Evolutionary conservation across 208 protist species (phyloP), one percentile per base, ranked within the genome.

Genomic region (Leishmania turanica): DNA sequence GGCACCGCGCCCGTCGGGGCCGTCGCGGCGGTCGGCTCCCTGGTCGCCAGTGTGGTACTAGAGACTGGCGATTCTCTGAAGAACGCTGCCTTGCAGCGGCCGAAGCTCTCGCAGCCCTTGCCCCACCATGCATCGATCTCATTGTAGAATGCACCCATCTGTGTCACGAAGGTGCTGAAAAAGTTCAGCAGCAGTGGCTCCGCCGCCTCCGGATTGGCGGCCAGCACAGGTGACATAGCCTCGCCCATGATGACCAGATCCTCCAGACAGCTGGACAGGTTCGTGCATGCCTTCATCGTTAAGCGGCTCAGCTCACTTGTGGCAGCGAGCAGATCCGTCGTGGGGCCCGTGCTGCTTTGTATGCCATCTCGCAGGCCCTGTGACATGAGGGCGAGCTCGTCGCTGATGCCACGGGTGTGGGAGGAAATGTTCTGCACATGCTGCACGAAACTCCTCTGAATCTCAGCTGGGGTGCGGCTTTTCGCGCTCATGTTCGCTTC

Each of bases 191-290:
- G 83, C 40, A 97, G 85, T 64, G 87, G 80, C 31, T 84, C 74
- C 27, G 86, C 86, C 27, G 87, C 77, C 60, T 93, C 89, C 17
- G 88, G 88, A 47, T 84, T 89, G 34, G 66, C 85, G 58, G 87
- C 81, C 77, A 94, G 88, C 37, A 94, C 90, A 8, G 91, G 86
- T 45, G 76, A 69, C 89, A 94, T 93, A 9, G 93, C 93, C 79
- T 88, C 84, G 7, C 90, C 87, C 91, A 95, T 95, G 62, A 74
- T 85, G 3, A 84, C 71, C 31, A 97, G 73, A 70, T 97, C 93
- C 3, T 58, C 51, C 40, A 97, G 84, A 54, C 91, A 96, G 53
- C 88, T 87, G 7, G 71, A 68, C 24, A 96, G 73, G 19, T 53
- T 82, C 24, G 73, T 34, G 74, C 77, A 80, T 13, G 82, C 73